Evolutionary conservation across 345 rosid genomes (phyloP).

Genomic region (Trapa bicornis): DNA sequence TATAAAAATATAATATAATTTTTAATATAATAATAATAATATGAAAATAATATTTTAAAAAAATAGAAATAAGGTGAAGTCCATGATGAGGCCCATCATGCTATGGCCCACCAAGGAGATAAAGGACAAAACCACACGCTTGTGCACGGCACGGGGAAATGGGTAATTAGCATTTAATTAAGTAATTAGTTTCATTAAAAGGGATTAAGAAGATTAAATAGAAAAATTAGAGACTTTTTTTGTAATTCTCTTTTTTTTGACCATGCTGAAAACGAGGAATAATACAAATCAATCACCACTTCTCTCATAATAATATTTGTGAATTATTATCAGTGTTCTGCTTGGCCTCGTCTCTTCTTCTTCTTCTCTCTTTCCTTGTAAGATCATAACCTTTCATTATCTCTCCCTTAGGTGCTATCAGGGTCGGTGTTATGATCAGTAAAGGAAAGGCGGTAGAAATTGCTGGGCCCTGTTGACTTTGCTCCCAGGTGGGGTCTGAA

Average conservation of each 20-base stretch:
- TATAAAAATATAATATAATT: too few relatives aligned
- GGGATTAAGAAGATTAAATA: neutral
- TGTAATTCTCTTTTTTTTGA: conserved; percentile 11
- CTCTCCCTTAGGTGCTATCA: neutral
- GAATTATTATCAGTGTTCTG: too few relatives aligned
- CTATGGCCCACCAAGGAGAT: neutral
- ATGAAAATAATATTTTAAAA: too few relatives aligned
- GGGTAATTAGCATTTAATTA: neutral
- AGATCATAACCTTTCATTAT: neutral
- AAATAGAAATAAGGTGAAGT: too few relatives aligned
- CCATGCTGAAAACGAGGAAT: conserved; percentile 20
- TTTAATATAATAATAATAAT: too few relatives aligned
- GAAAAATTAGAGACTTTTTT: conserved; percentile 1
- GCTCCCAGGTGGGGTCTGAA: neutral
- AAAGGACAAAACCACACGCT: neutral
- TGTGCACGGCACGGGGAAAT: neutral
- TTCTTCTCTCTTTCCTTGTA: neutral
- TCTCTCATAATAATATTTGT: neutral
- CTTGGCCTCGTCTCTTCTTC: neutral
- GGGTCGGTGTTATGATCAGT: neutral
- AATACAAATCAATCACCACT: neutral
- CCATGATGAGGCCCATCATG: neutral
- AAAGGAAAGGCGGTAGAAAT: conserved; percentile 2
- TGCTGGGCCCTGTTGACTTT: neutral
- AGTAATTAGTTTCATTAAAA: neutral